Base-by-base conservation (phyloP, 176 grass and related monocot species). In the Aechmea fasciata region DNA sequence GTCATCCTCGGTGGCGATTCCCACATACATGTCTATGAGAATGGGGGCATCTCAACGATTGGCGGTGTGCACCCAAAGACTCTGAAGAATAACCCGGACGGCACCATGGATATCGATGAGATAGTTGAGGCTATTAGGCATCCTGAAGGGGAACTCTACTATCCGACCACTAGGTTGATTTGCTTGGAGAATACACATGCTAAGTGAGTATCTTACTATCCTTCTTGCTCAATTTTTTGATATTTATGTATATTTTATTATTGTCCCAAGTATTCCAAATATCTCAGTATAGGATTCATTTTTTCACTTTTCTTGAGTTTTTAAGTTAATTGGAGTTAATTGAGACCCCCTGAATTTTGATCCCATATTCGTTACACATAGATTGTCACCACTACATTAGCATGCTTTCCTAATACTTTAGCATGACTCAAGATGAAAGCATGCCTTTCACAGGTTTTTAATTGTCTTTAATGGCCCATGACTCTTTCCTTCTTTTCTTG, bases 121-220 rank as follows among this genome's bases (percentile, higher is more conserved):
- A 93, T 99, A 51, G 80, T 87, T 0, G 85, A 67, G 0, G 94
- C 90, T 59, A 90, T 99, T 19, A 82, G 89, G 78, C 28, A 78
- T 48, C 73, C 10, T 2, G 67, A 79, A 0, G 87, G 73, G 7
- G 84, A 64, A 13, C 10, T 99, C 50, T 82, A 78, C 64, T 93
- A 93, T 70, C 94, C 89, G 3, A 87, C 94, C 0, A 99, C 94
- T 22, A 78, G 77, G 51, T 14, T 99, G 69, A 93, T 99, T 78
- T 99, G 94, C 89, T 64, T 99, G 77, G 94, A 99, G 80, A 99
- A 99, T 71, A 93, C 89, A 1, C 94, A 99, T 63, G 87, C 84
- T 24, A 99, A 93, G 94, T 99, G 71, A 99, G 89, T 80, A 19
- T 25, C 28, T 9, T 18, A 22, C 10, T 61, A 2, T 61, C 20